Conservation (phyloP, 2,329 filamentous ascomycete species). For the Ascosphaera aggregata region DNA sequence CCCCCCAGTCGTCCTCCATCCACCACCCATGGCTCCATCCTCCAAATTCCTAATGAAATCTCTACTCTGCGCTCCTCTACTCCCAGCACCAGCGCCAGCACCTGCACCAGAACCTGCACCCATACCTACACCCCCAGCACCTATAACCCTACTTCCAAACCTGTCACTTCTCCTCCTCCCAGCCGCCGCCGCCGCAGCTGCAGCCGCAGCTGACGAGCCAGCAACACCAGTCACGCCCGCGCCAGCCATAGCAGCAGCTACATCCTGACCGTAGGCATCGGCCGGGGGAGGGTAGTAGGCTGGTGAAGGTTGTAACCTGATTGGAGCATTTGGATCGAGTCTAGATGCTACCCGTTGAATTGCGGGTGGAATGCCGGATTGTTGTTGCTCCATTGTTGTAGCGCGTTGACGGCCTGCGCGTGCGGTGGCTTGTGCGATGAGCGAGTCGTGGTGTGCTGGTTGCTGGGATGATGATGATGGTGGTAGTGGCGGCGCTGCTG, state of each 20-base stretch:
- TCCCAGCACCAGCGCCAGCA: constrained; percentile 18
- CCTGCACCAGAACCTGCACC: too few relatives aligned
- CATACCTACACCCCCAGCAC: too few relatives aligned
- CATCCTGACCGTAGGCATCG: constrained; percentile 63
- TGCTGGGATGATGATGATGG: constrained; percentile 58
- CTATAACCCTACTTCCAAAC: too few relatives aligned
- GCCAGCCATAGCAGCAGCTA: too few relatives aligned
- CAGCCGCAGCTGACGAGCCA: too few relatives aligned
- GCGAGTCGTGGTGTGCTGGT: too few relatives aligned
- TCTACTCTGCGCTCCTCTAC: constrained; percentile 28
- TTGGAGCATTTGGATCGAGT: constrained; percentile 81
- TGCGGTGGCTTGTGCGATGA: constrained; percentile 48
- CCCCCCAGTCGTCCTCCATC: constrained; percentile 57
- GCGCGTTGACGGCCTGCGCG: constrained; percentile 67
- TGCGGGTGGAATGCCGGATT: constrained; percentile 73
- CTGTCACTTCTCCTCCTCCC: constrained; percentile 54
- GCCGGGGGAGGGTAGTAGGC: constrained; percentile 90
- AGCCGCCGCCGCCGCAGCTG: constrained; percentile 38
- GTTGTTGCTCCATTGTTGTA: constrained; percentile 88
- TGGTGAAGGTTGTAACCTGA: constrained; percentile 80
- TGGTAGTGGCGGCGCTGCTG: too few relatives aligned
- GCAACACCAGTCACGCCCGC: too few relatives aligned
- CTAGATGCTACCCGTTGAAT: constrained; percentile 92
- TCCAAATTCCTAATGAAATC: constrained; percentile 92
- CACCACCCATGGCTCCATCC: constrained; percentile 82